phyloP scores from a whole-genome alignment of 352 stramenopile species.

The Phytophthora citrophthora region DNA sequence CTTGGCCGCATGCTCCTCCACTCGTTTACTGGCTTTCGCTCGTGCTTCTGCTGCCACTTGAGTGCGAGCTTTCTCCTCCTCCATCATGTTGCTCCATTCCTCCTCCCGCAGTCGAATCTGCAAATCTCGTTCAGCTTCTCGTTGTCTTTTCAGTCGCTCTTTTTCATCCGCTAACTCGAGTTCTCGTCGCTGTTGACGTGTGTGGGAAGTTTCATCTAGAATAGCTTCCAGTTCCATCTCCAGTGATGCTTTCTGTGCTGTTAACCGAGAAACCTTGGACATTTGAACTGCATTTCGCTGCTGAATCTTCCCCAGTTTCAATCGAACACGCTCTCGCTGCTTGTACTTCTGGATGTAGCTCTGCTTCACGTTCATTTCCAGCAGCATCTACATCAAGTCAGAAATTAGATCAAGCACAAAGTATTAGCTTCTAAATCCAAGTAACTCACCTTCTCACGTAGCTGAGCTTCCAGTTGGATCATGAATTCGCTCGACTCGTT shows the following conservation, averaged over 20 bases:
- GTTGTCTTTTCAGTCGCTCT: constrained; percentile 48
- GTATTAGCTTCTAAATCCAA: too few relatives aligned
- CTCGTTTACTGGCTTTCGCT: constrained; percentile 53
- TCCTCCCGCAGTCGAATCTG: constrained; percentile 51
- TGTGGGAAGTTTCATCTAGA: constrained; percentile 25
- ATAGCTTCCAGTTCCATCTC: constrained; percentile 44
- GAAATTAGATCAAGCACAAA: too few relatives aligned
- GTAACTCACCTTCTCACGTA: constrained; percentile 24
- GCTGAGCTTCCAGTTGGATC: constrained; percentile 20
- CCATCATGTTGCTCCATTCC: constrained; percentile 54
- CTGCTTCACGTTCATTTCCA: constrained; percentile 46
- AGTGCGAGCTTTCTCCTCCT: constrained; percentile 55
- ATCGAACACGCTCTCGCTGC: constrained; percentile 30
- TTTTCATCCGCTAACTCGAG: constrained; percentile 52
- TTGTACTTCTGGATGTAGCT: constrained; percentile 33
- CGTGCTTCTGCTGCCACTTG: constrained; percentile 52
- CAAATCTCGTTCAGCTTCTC: constrained; percentile 57
- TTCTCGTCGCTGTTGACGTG: constrained; percentile 42
- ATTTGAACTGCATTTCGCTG: constrained; percentile 27
- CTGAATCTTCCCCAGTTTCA: constrained; percentile 26
- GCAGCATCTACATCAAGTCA: constrained; percentile 39
- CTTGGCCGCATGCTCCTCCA: constrained; percentile 33
- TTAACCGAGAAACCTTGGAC: constrained; percentile 30
- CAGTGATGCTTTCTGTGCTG: constrained; percentile 34
- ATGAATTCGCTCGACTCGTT: constrained; percentile 28